phyloP scores from a whole-genome alignment of 2,329 filamentous ascomycete species.

The Elsinoe necatrix region DNA sequence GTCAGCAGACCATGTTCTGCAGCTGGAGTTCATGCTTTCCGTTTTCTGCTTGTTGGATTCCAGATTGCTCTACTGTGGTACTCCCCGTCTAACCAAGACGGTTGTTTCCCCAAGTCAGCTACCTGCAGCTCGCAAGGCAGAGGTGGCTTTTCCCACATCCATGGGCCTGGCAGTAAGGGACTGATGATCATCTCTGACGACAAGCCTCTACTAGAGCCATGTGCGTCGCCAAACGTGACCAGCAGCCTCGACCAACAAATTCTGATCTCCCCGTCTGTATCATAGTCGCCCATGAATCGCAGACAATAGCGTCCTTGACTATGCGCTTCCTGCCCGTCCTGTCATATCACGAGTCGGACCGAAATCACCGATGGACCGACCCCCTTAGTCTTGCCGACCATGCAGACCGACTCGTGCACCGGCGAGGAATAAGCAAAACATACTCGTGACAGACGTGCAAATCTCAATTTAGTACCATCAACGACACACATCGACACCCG shows the following conservation, averaged over 20 bases:
- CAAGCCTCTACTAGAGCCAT: conserved; percentile 10
- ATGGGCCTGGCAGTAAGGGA: conserved; percentile 6
- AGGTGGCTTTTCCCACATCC: conserved; percentile 5
- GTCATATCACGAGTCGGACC: not conserved
- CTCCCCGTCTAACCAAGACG: not conserved
- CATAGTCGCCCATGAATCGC: conserved; percentile 1
- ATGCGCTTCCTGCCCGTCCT: not conserved
- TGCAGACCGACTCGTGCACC: not conserved
- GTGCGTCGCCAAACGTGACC: not conserved
- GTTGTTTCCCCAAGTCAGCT: not conserved
- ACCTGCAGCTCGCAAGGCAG: conserved; percentile 4
- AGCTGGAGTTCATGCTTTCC: not conserved
- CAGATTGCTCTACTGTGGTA: not conserved
- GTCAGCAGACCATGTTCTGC: not conserved
- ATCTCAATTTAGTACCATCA: conserved; percentile 9
- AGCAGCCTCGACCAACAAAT: not conserved
- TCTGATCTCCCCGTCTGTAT: not conserved
- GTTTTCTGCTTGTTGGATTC: not conserved
- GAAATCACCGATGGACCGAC: not conserved
- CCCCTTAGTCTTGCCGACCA: not conserved
- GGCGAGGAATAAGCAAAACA: conserved; percentile 1
- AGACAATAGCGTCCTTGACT: conserved; percentile 6
- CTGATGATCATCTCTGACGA: conserved; percentile 11
- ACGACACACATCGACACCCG: not conserved
- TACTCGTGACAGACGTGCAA: not conserved